Evolutionary conservation across 345 rosid species (phyloP).

Genomic region (Mangifera indica): DNA sequence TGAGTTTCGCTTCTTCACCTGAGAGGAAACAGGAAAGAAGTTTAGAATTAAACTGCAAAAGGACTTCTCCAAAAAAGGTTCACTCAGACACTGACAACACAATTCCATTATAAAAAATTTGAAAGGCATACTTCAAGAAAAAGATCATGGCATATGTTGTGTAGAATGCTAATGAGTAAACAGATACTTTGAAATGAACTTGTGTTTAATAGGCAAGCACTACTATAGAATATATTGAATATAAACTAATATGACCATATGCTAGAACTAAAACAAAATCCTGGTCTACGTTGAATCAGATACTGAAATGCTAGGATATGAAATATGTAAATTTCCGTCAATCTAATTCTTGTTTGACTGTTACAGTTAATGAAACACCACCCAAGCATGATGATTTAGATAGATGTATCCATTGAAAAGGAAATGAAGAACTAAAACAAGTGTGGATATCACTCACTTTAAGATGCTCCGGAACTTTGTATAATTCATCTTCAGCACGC

Average conservation of each 20-base stretch:
- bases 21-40: constrained; percentile 12
- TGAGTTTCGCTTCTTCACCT: constrained; percentile 86
- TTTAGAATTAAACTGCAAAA: not conserved
- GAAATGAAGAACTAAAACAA: not conserved
- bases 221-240: not conserved
- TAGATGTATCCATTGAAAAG: not conserved
- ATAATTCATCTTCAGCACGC: constrained; percentile 83
- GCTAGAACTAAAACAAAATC: not conserved
- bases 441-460: constrained; percentile 42
- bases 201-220: not conserved
- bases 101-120: not conserved
- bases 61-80: not conserved
- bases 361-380: not conserved
- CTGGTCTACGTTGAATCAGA: not conserved
- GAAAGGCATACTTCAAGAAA: not conserved
- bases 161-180: not conserved
- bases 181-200: not conserved
- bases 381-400: not conserved
- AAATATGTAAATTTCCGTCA: not conserved
- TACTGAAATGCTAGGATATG: not conserved
- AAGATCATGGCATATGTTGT: not conserved
- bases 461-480: constrained; percentile 93
- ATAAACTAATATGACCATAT: too few relatives aligned
- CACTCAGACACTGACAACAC: not conserved
- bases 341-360: not conserved